A percentile compares a stretch with the other conserved stretches of the same genome.
These are phyloP conservation scores for Neofusicoccum kwambonambiense DNA, from an alignment of 2,329 filamentous ascomycete genomes.

Conservation along the genomic window DNA sequence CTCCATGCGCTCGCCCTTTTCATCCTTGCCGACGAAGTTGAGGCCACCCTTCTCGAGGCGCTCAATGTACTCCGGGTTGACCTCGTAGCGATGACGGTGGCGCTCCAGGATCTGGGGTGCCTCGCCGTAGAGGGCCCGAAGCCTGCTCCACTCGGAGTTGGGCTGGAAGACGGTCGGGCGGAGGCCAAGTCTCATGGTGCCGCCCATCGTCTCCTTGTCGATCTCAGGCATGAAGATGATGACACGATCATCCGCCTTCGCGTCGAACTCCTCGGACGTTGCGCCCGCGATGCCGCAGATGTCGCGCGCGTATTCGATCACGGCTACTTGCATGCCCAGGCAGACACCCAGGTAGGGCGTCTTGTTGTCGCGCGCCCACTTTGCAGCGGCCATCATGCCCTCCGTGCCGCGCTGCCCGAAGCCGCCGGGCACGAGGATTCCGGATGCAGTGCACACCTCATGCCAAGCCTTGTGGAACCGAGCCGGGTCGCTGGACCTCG, in stretches of 20 bases:
- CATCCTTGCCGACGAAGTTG: conserved; percentile 76
- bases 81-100: conserved; percentile 87
- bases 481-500: conserved; percentile 61
- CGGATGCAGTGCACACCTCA: conserved; percentile 67
- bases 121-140: conserved; percentile 71
- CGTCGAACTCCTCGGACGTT: conserved; percentile 58
- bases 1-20: conserved; percentile 77
- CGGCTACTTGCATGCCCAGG: conserved; percentile 87
- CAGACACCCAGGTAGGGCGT: conserved; percentile 87
- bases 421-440: conserved; percentile 70
- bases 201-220: conserved; percentile 72
- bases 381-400: conserved; percentile 86
- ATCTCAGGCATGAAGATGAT: conserved; percentile 94
- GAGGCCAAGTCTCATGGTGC: conserved; percentile 81
- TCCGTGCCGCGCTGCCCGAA: conserved; percentile 81
- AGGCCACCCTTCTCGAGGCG: conserved; percentile 67
- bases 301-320: conserved; percentile 82
- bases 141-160: conserved; percentile 73
- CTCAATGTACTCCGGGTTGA: conserved; percentile 77
- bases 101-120: conserved; percentile 59
- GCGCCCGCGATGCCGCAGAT: conserved; percentile 63
- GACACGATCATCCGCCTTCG: conserved; percentile 62
- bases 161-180: conserved; percentile 73
- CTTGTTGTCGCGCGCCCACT: conserved; percentile 80
- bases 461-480: conserved; percentile 87